Evolutionary conservation across 2,329 filamentous ascomycete species (phyloP).

Genomic region (Botrytis aclada): DNA sequence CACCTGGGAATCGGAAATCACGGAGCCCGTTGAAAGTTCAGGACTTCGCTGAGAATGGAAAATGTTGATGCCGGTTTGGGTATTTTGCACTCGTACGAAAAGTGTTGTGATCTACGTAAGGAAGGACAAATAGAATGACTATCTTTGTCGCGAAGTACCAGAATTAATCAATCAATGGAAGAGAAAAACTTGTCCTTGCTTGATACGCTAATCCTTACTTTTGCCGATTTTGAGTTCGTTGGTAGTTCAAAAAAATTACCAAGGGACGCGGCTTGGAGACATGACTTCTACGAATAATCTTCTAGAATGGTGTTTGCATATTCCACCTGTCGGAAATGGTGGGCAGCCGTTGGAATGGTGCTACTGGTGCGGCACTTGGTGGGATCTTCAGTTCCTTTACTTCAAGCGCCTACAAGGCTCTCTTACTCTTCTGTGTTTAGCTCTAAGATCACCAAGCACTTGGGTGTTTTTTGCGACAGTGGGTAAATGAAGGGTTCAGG

Average conservation of each 20-base stretch:
- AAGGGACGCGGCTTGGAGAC: not conserved
- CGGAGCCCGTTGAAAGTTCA: not conserved
- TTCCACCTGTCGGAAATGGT: slow-evolving; percentile 4
- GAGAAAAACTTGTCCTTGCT: slow-evolving; percentile 17
- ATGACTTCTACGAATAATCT: not conserved
- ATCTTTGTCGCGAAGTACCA: not conserved
- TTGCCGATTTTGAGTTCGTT: not conserved
- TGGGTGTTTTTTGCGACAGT: not conserved
- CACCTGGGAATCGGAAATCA: not conserved
- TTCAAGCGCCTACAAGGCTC: not conserved
- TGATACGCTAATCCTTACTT: slow-evolving; percentile 10
- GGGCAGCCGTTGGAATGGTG: not conserved
- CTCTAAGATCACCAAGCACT: not conserved
- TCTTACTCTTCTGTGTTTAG: not conserved
- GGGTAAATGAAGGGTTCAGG: not conserved
- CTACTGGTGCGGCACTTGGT: not conserved
- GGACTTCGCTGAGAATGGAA: not conserved
- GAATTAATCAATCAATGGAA: not conserved
- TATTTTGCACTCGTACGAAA: not conserved
- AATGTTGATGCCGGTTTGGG: not conserved
- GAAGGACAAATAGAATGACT: not conserved
- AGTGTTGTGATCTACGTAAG: not conserved
- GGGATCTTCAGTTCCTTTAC: not conserved
- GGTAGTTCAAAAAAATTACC: not conserved
- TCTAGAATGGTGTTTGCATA: not conserved